A percentile compares a stretch with the other conserved stretches of the same genome.
These are phyloP conservation scores for Hymenoscyphus salicellus DNA, from an alignment of 2,329 filamentous ascomycete genomes.

Conservation along the genomic window DNA sequence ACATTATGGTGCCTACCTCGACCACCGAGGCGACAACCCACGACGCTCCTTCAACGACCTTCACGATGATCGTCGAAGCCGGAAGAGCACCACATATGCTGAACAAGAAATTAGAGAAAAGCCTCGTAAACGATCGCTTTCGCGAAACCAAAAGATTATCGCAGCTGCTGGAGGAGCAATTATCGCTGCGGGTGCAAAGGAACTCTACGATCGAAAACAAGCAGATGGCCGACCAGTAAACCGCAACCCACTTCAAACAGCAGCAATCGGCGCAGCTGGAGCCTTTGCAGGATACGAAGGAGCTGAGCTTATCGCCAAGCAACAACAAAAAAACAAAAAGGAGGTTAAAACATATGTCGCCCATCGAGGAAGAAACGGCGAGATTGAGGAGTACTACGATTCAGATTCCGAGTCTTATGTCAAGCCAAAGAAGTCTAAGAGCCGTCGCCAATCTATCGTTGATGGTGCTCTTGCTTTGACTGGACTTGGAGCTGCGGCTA, in stretches of 20 bases:
- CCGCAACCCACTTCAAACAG: conserved; percentile 58
- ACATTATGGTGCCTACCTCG: conserved; percentile 57
- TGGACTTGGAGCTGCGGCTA: conserved; percentile 60
- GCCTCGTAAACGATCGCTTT: conserved; percentile 49
- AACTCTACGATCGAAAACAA: conserved; percentile 62
- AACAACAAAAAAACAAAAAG: conserved; percentile 34
- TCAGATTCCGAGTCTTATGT: conserved; percentile 50
- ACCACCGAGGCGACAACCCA: conserved; percentile 49
- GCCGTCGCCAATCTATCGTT: conserved; percentile 62
- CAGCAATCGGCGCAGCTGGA: conserved; percentile 61
- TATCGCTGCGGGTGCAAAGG: conserved; percentile 63
- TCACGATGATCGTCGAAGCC: conserved; percentile 45
- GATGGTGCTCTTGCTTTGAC: conserved; percentile 62
- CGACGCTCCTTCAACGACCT: conserved; percentile 47
- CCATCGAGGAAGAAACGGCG: conserved; percentile 53
- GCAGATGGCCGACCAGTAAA: conserved; percentile 47
- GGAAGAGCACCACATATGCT: conserved; percentile 47
- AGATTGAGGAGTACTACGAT: conserved; percentile 52
- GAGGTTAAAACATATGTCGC: conserved; percentile 51
- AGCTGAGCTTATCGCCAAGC: conserved; percentile 60
- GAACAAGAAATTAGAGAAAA: conserved; percentile 54
- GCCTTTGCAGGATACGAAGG: conserved; percentile 63
- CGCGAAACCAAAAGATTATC: conserved; percentile 64
- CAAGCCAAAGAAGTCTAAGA: conserved; percentile 45
- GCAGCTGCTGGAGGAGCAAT: conserved; percentile 64